Conservation (phyloP, 1,284 basidiomycete species). For the Cryptococcus sp. region DNA sequence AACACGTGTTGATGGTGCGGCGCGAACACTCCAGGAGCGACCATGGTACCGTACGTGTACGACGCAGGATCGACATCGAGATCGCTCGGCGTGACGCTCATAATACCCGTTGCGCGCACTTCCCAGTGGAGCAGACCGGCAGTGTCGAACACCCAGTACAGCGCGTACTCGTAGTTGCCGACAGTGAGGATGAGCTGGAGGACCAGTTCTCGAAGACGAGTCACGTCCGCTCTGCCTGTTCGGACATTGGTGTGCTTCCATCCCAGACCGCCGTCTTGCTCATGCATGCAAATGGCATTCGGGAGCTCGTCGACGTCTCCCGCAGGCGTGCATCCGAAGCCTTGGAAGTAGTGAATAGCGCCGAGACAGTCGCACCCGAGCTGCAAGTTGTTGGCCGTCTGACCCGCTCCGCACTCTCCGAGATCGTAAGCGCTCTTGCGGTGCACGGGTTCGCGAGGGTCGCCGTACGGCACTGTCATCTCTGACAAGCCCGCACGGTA, state of each 20-base stretch:
- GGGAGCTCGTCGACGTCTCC: conserved; percentile 25
- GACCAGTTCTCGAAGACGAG: conserved; percentile 50
- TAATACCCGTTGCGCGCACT: conserved; percentile 54
- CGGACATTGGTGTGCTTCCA: conserved; percentile 57
- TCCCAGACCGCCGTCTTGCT: conserved; percentile 53
- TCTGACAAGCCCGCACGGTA: conserved; percentile 53
- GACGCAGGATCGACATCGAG: conserved; percentile 46
- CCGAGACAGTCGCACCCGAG: conserved; percentile 56
- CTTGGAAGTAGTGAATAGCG: conserved; percentile 17
- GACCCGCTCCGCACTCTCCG: conserved; percentile 53
- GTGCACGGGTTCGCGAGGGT: conserved; percentile 41
- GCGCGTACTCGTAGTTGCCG: conserved; percentile 48
- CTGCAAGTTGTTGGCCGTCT: conserved; percentile 51
- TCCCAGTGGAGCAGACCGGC: conserved; percentile 54
- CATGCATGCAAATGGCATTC: conserved; percentile 53
- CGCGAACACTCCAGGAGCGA: conserved; percentile 53
- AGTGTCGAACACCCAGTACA: conserved; percentile 53
- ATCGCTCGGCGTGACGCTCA: conserved; percentile 51
- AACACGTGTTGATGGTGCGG: conserved; percentile 55
- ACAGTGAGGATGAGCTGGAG: conserved; percentile 54
- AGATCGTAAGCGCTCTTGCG: conserved; percentile 54
- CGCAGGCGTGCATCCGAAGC: not conserved
- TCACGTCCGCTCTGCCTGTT: conserved; percentile 42
- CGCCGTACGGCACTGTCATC: conserved; percentile 56
- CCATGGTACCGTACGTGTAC: conserved; percentile 48